Conservation (phyloP, 768 basidiomycete genomes). For the Hemileccinum impolitum region DNA sequence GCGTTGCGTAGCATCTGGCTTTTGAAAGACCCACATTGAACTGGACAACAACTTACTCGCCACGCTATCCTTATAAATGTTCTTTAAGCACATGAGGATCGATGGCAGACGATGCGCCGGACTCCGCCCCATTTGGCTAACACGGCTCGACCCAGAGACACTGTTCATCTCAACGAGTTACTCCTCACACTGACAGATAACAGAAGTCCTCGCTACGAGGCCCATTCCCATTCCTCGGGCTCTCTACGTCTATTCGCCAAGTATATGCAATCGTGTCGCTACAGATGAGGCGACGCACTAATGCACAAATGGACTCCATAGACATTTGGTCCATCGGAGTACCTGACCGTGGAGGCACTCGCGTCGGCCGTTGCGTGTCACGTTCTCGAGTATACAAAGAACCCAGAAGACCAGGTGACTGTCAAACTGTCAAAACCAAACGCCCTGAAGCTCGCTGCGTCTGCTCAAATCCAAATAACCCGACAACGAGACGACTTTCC, state of each 20-base stretch:
- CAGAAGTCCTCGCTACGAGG: background rate
- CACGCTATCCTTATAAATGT: no score
- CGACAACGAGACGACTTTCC: slow-evolving; percentile 42
- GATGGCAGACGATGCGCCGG: no score
- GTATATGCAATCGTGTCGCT: background rate
- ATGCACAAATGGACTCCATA: slow-evolving; percentile 21
- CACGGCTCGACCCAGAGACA: slow-evolving; percentile 16
- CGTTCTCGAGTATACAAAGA: slow-evolving; percentile 35
- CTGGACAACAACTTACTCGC: no score
- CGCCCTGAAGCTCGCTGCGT: slow-evolving; percentile 64
- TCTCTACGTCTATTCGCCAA: slow-evolving; percentile 34
- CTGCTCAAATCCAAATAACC: slow-evolving; percentile 59
- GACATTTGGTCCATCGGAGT: slow-evolving; percentile 48
- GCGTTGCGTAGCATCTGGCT: no score
- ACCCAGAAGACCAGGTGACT: slow-evolving; percentile 33
- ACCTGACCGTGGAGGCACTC: slow-evolving; percentile 69
- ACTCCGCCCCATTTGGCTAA: no score
- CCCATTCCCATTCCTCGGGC: slow-evolving; percentile 12
- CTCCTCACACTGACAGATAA: slow-evolving; percentile 32
- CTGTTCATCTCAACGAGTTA: slow-evolving; percentile 49
- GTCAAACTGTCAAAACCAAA: slow-evolving; percentile 69
- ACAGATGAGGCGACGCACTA: background rate
- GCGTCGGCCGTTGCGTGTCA: slow-evolving; percentile 51
- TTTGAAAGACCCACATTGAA: no score
- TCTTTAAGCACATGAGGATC: no score